Base-by-base conservation (phyloP, 257 asterid species). In the Rhazya stricta region DNA sequence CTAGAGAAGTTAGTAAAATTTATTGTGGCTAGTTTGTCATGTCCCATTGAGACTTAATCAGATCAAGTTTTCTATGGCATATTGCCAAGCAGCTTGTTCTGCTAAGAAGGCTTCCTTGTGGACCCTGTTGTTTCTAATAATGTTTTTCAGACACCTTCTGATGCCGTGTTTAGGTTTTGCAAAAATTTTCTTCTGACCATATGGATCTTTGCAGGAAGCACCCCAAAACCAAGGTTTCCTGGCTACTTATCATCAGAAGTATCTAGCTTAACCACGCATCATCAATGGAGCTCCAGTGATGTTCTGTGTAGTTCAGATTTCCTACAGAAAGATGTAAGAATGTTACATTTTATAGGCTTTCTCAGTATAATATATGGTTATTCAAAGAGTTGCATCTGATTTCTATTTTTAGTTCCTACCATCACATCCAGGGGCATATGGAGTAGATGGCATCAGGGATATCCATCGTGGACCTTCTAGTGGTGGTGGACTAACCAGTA, bases 171-270 rank as follows among this genome's bases (percentile, higher is more conserved):
- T 39, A 58, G 57, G 23, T 36, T 75, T 16, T 25, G 29, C n/a
- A n/a, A n/a, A n/a, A n/a, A n/a, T 39, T 25, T 16, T 19, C 41
- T 7, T 16, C 32, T 43, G 10, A 42, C 54, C 23, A 19, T 25
- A 62, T 50, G 8, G 19, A 25, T 58, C 51, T 45, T 48, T 73
- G 46, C 73, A 84, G 90, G 85, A 51, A 81, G 73, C 91, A 67
- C 74, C 61, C 81, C 80, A 18, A 82, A 63, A 74, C 63, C 83
- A 36, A 83, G 70, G 73, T 83, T 87, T 82, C 88, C 91, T 15
- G 94, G 94, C 46, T 79, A 85, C 80, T 78, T 84, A 58, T 45
- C 88, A n/a, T 79, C 92, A 2, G 94, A 90, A 77, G 73, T 83
- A 30, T 81, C 96, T 77, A 68, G 83, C 23, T 60, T 82, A 76